These are phyloP conservation scores for Bimuria novae-zelandiae DNA, from an alignment of 2,329 filamentous ascomycete species.

Conservation along the genomic window DNA sequence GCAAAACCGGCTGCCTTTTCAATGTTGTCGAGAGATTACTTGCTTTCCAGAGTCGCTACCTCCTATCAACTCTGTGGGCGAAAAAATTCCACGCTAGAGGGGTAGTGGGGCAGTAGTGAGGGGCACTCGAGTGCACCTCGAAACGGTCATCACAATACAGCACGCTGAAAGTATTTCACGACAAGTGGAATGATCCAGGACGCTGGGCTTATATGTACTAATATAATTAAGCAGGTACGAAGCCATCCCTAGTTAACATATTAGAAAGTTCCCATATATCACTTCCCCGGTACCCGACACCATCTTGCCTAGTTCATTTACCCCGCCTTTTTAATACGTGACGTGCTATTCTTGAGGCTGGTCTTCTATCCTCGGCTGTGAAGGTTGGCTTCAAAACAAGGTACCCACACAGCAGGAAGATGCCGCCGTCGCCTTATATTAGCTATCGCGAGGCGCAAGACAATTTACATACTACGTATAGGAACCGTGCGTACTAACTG, in stretches of 20 bases:
- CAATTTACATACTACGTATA: neutral
- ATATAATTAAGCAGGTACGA: too few relatives aligned
- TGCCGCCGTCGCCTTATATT: neutral
- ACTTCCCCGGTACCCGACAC: too few relatives aligned
- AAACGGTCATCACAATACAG: too few relatives aligned
- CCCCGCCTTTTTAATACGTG: neutral
- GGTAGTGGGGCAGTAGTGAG: neutral
- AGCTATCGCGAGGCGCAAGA: too few relatives aligned
- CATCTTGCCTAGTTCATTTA: neutral
- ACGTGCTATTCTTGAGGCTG: neutral
- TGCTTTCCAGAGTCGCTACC: too few relatives aligned
- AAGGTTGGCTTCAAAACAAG: too few relatives aligned
- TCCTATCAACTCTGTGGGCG: neutral
- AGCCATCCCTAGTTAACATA: neutral
- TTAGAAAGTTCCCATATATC: too few relatives aligned
- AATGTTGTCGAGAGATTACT: too few relatives aligned
- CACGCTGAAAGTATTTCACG: too few relatives aligned
- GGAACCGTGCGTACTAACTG: neutral
- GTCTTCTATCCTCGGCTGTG: neutral
- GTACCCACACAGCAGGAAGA: neutral
- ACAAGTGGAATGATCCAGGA: too few relatives aligned
- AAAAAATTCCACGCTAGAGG: neutral
- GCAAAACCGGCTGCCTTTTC: neutral
- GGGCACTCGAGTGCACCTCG: too few relatives aligned
- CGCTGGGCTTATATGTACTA: too few relatives aligned